phyloP scores from a whole-genome alignment of 805 yeast genomes.

The Candida coquimbonensis region DNA sequence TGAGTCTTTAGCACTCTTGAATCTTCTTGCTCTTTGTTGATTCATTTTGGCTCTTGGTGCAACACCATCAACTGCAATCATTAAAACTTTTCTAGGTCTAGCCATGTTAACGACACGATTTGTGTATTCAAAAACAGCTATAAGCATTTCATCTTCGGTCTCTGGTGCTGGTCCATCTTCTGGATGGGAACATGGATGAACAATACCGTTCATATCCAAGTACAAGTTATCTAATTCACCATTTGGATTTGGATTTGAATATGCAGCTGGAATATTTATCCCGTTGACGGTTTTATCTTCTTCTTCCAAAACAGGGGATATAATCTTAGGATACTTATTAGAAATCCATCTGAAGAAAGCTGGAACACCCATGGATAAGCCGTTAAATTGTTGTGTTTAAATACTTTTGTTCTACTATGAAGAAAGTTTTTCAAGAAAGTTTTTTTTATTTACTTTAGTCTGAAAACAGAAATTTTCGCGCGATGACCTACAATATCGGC shows the following conservation, averaged over 20 bases:
- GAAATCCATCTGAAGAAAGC: slow-evolving; percentile 97
- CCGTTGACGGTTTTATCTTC: slow-evolving; percentile 53
- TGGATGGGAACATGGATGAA: slow-evolving; percentile 98
- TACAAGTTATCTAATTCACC: slow-evolving; percentile 94
- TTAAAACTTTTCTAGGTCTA: slow-evolving; percentile 82
- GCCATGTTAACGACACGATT: slow-evolving; percentile 91
- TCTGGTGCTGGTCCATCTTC: slow-evolving; percentile 94
- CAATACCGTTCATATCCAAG: slow-evolving; percentile 98
- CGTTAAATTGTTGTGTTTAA: background rate
- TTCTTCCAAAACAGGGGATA: slow-evolving; percentile 83
- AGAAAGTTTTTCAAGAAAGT: background rate
- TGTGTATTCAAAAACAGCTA: slow-evolving; percentile 88
- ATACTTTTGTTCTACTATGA: background rate
- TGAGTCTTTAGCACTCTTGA: slow-evolving; percentile 88
- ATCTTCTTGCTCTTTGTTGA: slow-evolving; percentile 91
- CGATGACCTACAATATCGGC: background rate
- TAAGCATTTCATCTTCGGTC: slow-evolving; percentile 93
- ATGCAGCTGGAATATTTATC: slow-evolving; percentile 55
- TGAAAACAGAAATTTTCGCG: slow-evolving; percentile 1
- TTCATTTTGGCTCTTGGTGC: slow-evolving; percentile 99
- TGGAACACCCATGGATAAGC: slow-evolving; percentile 78
- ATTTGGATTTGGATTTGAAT: slow-evolving; percentile 78
- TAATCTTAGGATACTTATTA: slow-evolving; percentile 85
- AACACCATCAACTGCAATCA: slow-evolving; percentile 98
- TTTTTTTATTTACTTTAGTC: background rate